Conservation (phyloP, 352 stramenopile species). For the Globisporangium barbulae region DNA sequence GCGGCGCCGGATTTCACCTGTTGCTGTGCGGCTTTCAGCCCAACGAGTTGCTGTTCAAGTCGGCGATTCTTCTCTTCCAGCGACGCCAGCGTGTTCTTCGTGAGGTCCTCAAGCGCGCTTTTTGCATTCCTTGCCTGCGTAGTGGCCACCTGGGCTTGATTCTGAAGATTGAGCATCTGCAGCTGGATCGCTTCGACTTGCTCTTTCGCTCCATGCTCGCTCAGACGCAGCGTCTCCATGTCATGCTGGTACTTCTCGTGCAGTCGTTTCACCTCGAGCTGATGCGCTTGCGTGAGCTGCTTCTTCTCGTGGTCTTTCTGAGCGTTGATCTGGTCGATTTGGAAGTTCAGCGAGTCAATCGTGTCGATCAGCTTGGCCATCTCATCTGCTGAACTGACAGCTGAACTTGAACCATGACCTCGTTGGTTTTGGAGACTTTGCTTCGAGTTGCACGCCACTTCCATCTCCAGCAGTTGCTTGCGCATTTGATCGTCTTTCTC, state of each 20-base stretch:
- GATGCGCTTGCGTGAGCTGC: slow-evolving; percentile 36
- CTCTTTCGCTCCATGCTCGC: slow-evolving; percentile 59
- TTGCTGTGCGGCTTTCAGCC: slow-evolving; percentile 27
- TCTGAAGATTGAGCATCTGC: slow-evolving; percentile 50
- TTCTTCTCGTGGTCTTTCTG: slow-evolving; percentile 38
- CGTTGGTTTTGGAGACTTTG: slow-evolving; percentile 18
- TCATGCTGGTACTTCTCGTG: slow-evolving; percentile 67
- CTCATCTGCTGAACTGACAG: slow-evolving; percentile 27
- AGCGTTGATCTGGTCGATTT: slow-evolving; percentile 47
- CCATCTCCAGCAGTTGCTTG: slow-evolving; percentile 49
- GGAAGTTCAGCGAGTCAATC: slow-evolving; percentile 57
- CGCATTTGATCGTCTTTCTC: slow-evolving; percentile 59
- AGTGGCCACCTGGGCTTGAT: slow-evolving; percentile 44
- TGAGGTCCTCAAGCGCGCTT: slow-evolving; percentile 47
- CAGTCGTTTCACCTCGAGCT: slow-evolving; percentile 54
- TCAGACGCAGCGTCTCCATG: slow-evolving; percentile 60
- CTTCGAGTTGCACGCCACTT: slow-evolving; percentile 36
- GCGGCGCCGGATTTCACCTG: slow-evolving; percentile 11
- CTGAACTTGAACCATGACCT: not conserved
- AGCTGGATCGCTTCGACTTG: slow-evolving; percentile 39
- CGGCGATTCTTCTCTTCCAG: slow-evolving; percentile 70
- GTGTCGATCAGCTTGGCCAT: slow-evolving; percentile 64
- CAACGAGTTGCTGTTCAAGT: slow-evolving; percentile 48
- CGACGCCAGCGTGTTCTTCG: slow-evolving; percentile 36
- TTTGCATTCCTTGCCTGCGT: slow-evolving; percentile 53